Evolutionary conservation across 2,329 filamentous ascomycete genomes (phyloP), one percentile per base, ranked within the genome.

Genomic region (Apiospora sp.): DNA sequence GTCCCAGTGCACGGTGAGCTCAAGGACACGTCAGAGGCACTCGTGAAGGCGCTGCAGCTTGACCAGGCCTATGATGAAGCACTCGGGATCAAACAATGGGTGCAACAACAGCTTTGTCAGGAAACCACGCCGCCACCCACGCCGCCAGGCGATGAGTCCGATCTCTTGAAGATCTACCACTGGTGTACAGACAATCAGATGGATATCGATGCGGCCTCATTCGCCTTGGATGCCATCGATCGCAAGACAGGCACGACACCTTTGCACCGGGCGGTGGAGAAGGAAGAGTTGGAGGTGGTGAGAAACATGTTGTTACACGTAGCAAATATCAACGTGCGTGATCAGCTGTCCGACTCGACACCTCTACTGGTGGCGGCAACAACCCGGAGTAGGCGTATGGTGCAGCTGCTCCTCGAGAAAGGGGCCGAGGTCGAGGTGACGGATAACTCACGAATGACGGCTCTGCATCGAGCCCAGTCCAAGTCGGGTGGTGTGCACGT

Each of bases 301-400:
- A 73, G 71, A 14, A 72, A 75, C 70, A 81, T 81, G 78, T 46
- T 81, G 34, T 71, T 68, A 7, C 73, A 75, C 30, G 73, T 75
- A 58, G 51, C 51, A 8, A 34, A 77, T 37, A 69, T 80, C 27
- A 77, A 78, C 68, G 74, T 76, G n/a, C 71, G 58, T 4, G 76
- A 78, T 61, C 70, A 68, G 7, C 51, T 58, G 14, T 75, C 73
- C 0, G 68, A 74, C 1, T 78, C 76, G 48, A 80, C 80, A 7
- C 76, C 79, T 27, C 46, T 82, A 24, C 78, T 81, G 49, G 71
- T 75, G 10, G 81, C 81, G 2, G 81, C 80, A n/a, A 75, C 77
- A 3, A 80, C 76, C 24, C 77, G 78, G 13, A 79, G 80, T 24
- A 76, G 76, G 37, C 51, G 78, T 19, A 71, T 79, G 0, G 79